A percentile compares a stretch with the other conserved stretches of the same genome.
phyloP scores from a whole-genome alignment of 2,329 filamentous ascomycete species.

The Hymenoscyphus salicellus region DNA sequence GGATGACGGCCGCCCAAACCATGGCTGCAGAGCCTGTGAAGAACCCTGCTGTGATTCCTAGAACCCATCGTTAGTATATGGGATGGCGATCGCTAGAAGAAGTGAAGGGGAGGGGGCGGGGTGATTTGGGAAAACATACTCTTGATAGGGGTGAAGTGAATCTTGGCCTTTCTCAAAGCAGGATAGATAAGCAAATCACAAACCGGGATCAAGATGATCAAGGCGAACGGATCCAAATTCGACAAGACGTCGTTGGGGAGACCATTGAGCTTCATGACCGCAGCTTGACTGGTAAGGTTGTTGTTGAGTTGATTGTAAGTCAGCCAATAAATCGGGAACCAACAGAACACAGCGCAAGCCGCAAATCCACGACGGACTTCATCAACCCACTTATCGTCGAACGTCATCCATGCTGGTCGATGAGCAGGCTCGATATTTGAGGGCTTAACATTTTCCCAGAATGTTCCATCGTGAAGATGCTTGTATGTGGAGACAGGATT shows the following conservation, averaged over 20 bases:
- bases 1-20: slow-evolving; percentile 55
- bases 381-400: slow-evolving; percentile 80
- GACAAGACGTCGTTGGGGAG: slow-evolving; percentile 75
- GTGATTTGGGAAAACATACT: no score
- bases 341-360: slow-evolving; percentile 66
- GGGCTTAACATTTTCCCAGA: slow-evolving; percentile 70
- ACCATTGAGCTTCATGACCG: slow-evolving; percentile 64
- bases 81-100: not conserved
- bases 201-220: slow-evolving; percentile 72
- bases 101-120: not conserved
- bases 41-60: slow-evolving; percentile 66
- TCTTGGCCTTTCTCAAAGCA: slow-evolving; percentile 56
- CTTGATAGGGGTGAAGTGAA: slow-evolving; percentile 72
- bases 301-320: slow-evolving; percentile 59
- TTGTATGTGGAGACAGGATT: slow-evolving; percentile 59
- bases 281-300: slow-evolving; percentile 62
- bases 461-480: slow-evolving; percentile 49
- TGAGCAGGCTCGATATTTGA: slow-evolving; percentile 53
- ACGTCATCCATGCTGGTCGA: slow-evolving; percentile 73
- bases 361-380: slow-evolving; percentile 68
- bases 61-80: not conserved
- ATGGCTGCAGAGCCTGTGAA: slow-evolving; percentile 60
- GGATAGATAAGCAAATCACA: slow-evolving; percentile 70
- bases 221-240: slow-evolving; percentile 72
- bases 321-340: slow-evolving; percentile 53